Evolutionary conservation across 2,329 filamentous ascomycete species (phyloP).

Genomic region (Madurella mycetomatis): DNA sequence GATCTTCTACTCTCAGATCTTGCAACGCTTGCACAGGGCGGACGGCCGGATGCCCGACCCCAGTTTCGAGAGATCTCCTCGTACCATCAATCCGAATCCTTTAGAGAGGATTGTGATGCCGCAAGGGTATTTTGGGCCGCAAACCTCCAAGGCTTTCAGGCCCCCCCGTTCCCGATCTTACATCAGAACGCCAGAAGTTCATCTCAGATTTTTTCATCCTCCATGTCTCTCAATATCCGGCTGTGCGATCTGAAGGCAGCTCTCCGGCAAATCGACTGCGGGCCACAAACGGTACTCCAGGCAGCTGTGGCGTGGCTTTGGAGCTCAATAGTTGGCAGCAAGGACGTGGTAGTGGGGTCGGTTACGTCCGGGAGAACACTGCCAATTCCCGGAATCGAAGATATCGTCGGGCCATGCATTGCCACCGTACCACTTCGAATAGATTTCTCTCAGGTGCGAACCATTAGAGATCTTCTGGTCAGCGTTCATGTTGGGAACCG

Average conservation of each 20-base stretch:
- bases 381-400: conserved; percentile 65
- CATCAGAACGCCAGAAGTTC: neutral
- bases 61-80: conserved; percentile 58
- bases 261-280: conserved; percentile 43
- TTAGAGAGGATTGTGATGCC: conserved; percentile 31
- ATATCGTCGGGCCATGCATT: conserved; percentile 75
- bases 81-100: conserved; percentile 38
- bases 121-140: conserved; percentile 66
- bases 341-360: conserved; percentile 69
- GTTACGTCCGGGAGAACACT: conserved; percentile 78
- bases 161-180: conserved; percentile 55
- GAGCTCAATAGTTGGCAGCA: conserved; percentile 56
- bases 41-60: conserved; percentile 38
- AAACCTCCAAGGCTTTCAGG: conserved; percentile 54
- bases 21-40: conserved; percentile 40
- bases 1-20: conserved; percentile 70
- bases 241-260: conserved; percentile 32
- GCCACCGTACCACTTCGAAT: conserved; percentile 69
- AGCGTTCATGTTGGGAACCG: conserved; percentile 63
- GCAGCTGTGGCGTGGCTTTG: conserved; percentile 64
- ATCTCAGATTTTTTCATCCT: neutral
- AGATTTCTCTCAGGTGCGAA: conserved; percentile 48
- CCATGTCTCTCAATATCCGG: conserved; percentile 32
- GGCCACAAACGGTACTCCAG: conserved; percentile 71
- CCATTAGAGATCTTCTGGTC: conserved; percentile 56